Evolutionary conservation across 2,329 filamentous ascomycete genomes (phyloP).

Genomic region (Domatiomyces globalis): DNA sequence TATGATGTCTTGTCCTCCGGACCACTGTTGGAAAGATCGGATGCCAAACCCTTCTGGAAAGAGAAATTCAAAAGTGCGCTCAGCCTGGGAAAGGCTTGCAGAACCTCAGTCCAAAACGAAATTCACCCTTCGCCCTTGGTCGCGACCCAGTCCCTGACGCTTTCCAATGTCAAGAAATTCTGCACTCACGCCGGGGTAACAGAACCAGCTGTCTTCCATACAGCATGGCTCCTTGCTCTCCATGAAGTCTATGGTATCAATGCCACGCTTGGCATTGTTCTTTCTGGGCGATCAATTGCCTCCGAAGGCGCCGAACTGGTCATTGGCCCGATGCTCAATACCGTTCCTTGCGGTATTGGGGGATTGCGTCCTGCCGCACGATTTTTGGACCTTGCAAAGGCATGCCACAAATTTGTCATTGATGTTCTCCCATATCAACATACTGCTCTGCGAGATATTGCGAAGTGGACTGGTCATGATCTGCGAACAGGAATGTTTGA

Average conservation of each 20-base stretch:
- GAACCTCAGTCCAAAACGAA: slow-evolving; percentile 2
- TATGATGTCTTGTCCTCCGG: slow-evolving; percentile 54
- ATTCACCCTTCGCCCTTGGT: background rate
- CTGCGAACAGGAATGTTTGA: slow-evolving; percentile 55
- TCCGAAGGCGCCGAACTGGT: slow-evolving; percentile 50
- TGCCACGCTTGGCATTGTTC: slow-evolving; percentile 55
- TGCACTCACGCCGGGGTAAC: slow-evolving; percentile 54
- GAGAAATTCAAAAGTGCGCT: slow-evolving; percentile 11
- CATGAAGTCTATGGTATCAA: slow-evolving; percentile 35
- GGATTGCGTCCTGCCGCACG: slow-evolving; percentile 31
- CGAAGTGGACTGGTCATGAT: slow-evolving; percentile 57
- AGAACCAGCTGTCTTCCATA: slow-evolving; percentile 64
- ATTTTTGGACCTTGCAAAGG: slow-evolving; percentile 46
- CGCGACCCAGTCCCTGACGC: background rate
- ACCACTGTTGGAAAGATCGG: slow-evolving; percentile 41
- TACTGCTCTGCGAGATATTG: slow-evolving; percentile 61
- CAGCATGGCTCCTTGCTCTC: slow-evolving; percentile 55
- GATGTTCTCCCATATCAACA: slow-evolving; percentile 59
- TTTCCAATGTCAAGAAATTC: slow-evolving; percentile 23
- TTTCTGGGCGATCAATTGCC: slow-evolving; percentile 63
- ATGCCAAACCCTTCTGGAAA: slow-evolving; percentile 54
- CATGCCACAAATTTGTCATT: slow-evolving; percentile 58
- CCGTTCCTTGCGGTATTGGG: slow-evolving; percentile 53
- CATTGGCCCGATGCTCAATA: slow-evolving; percentile 82
- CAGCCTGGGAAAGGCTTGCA: background rate